Evolutionary conservation across 768 basidiomycete genomes (phyloP), one percentile per base, ranked within the genome.

Genomic region (Suillus paluster): DNA sequence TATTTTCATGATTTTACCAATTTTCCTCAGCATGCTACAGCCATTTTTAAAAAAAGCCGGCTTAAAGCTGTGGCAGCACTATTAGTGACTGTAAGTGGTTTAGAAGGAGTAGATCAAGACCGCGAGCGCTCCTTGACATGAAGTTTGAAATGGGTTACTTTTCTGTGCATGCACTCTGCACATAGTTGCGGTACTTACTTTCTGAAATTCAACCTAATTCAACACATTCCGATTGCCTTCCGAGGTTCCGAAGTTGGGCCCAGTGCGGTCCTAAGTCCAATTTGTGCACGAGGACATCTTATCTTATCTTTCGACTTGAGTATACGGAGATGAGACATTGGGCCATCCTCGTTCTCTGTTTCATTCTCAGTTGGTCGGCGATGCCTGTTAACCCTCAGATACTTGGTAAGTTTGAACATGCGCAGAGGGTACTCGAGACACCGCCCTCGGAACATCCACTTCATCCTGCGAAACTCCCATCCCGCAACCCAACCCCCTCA

Each of bases 401-500:
- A 39, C 38, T 55, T 17, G 54, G 23, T 27, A 38, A 55, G 17
- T 55, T 39, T 7, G 54, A 55, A 41, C 54, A 55, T 39, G 19
- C 23, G 17, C 54, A 55, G 54, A 55, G 12, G 17, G 54, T 39
- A 41, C 38, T 55, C 25, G 54, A 55, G 38, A 55, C 54, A 27
- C 38, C 23, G 38, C 54, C 25, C 10, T 44, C 15, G 30, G 60
- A 36, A 55, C 54, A 33, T 59, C 64, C 64, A 41, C 7, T 39
- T 36, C 27, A 21, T 33, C 67, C 64, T 25, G 72, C 75, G 0
- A 58, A 75, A 2, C 71, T 85, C 1, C 93, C 92, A 0, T 84
- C 85, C 0, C 62, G 77, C 1, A 86, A 90, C 66, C 80, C 91
- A 0, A 92, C 90, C 0, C 82, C 76, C 27, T 90, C 93, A 0